A percentile compares a stretch with the other conserved stretches of the same genome.
Conservation (phyloP, 2,329 filamentous ascomycete genomes). For the Nigrograna mackinnonii region DNA sequence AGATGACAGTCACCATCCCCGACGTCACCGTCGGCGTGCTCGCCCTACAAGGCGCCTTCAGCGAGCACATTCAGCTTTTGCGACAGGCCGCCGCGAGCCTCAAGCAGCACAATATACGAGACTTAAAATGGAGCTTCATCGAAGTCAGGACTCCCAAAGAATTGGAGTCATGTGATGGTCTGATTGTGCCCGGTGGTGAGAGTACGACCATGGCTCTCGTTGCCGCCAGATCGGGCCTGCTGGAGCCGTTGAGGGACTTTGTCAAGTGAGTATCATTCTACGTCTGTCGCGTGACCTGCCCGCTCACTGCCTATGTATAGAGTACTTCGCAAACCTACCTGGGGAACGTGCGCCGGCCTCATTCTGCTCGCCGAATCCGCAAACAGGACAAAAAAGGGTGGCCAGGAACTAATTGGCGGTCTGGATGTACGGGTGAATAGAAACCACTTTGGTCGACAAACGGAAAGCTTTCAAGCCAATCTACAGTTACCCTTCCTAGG, state of each 20-base stretch:
- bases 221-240: slow-evolving; percentile 75
- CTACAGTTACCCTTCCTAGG: slow-evolving; percentile 73
- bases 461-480: slow-evolving; percentile 83
- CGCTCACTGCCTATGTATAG: slow-evolving; percentile 47
- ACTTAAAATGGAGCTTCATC: slow-evolving; percentile 63
- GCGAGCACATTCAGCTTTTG: slow-evolving; percentile 82
- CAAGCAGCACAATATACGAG: slow-evolving; percentile 15
- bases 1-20: slow-evolving; percentile 29
- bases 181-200: slow-evolving; percentile 92
- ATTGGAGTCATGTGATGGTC: slow-evolving; percentile 73
- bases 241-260: slow-evolving; percentile 85
- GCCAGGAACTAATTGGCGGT: slow-evolving; percentile 91
- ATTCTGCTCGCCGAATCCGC: slow-evolving; percentile 88
- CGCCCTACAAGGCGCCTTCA: slow-evolving; percentile 89
- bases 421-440: slow-evolving; percentile 88
- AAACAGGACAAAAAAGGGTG: slow-evolving; percentile 85
- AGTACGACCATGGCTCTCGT: slow-evolving; percentile 92
- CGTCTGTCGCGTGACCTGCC: slow-evolving; percentile 9
- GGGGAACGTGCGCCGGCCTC: slow-evolving; percentile 95
- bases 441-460: slow-evolving; percentile 94
- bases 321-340: slow-evolving; percentile 76
- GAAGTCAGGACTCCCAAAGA: slow-evolving; percentile 79
- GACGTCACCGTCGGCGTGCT: slow-evolving; percentile 63
- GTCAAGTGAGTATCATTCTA: slow-evolving; percentile 71
- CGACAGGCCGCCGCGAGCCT: slow-evolving; percentile 66